These are phyloP conservation scores for Selenicereus undatus DNA, from an alignment of 148 eudicot species.

Conservation along the genomic window DNA sequence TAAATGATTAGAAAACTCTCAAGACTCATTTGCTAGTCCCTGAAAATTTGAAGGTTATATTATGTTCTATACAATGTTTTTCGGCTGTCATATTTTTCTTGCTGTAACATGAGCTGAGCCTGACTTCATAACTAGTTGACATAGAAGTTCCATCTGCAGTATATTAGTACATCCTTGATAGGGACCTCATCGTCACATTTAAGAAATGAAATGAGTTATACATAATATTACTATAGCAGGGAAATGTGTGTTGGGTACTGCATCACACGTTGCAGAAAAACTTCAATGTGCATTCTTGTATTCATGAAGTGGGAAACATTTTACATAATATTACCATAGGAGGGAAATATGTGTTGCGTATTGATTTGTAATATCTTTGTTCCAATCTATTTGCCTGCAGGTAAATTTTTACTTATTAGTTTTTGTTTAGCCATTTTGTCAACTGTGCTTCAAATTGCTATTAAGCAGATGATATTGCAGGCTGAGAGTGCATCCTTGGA, in stretches of 20 bases:
- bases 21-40: no score
- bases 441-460: background rate
- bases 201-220: background rate
- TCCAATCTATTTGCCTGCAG: background rate
- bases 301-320: background rate
- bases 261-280: background rate
- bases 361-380: background rate
- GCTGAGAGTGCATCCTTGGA: conserved; percentile 43
- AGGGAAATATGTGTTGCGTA: background rate
- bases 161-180: background rate
- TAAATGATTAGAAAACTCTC: no score
- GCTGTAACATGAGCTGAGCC: no score
- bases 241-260: background rate
- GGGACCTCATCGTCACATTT: background rate
- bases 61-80: no score
- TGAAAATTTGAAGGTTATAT: no score
- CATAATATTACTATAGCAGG: background rate
- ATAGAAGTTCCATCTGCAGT: no score
- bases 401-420: background rate
- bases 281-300: background rate
- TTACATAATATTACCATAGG: background rate
- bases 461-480: conserved; percentile 35
- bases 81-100: no score
- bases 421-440: background rate
- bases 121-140: no score